Conservation (phyloP, 257 asterid genomes). For the Linderniella brevidens region DNA sequence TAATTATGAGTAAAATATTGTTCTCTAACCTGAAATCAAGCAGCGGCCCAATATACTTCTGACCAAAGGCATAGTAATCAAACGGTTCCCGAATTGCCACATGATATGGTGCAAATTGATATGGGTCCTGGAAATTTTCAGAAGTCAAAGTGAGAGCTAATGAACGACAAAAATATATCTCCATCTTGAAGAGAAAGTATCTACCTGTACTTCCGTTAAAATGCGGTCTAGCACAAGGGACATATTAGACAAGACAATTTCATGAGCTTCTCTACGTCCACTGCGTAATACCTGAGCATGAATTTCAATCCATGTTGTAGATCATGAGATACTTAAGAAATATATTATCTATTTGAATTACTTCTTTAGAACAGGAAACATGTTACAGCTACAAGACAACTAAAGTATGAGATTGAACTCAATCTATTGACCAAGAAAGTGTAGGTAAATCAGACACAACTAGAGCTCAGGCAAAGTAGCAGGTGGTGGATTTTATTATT, state of each 20-base stretch:
- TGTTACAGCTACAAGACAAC: too few species aligned
- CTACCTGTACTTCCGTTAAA: slow-evolving; percentile 67
- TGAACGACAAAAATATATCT: neutral
- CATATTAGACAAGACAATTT: slow-evolving; percentile 61
- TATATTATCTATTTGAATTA: too few species aligned
- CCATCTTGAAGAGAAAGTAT: slow-evolving; percentile 3
- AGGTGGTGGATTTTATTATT: slow-evolving; percentile 1
- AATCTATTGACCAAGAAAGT: slow-evolving; percentile 6
- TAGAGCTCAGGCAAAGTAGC: too few species aligned
- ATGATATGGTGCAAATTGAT: slow-evolving; percentile 58
- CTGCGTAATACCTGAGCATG: slow-evolving; percentile 59
- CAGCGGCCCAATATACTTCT: slow-evolving; percentile 52
- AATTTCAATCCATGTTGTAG: too few species aligned
- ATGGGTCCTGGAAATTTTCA: slow-evolving; percentile 49
- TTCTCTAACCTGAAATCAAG: slow-evolving; percentile 62
- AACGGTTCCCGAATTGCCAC: slow-evolving; percentile 81
- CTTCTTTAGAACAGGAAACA: too few species aligned
- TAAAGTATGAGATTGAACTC: too few species aligned
- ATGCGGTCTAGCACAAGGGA: slow-evolving; percentile 59
- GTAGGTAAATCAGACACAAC: slow-evolving; percentile 8
- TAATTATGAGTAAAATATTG: neutral
- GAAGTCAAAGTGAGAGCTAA: slow-evolving; percentile 1
- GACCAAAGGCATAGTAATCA: slow-evolving; percentile 77
- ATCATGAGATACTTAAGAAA: too few species aligned
- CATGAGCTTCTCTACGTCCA: slow-evolving; percentile 58